phyloP scores from a whole-genome alignment of 129 eudicot genomes.

The Pulicaria dysenterica region DNA sequence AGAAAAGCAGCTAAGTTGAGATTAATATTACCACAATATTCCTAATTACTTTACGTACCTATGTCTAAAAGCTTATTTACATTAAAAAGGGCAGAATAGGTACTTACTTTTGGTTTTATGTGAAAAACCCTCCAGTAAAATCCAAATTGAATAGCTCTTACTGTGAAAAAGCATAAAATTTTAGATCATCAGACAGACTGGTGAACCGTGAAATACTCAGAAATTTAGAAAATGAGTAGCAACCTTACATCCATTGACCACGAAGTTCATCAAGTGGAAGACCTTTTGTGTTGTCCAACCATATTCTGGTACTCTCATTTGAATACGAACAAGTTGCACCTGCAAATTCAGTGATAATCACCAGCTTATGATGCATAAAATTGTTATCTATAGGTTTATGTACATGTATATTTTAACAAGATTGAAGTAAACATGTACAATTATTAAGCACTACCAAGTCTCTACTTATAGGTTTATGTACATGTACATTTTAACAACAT shows the following conservation, averaged over 20 bases:
- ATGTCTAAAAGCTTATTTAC: constrained; percentile 2
- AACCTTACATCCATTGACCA: constrained; percentile 75
- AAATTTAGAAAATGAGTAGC: constrained; percentile 29
- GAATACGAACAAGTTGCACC: constrained; percentile 79
- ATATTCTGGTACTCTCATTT: constrained; percentile 65
- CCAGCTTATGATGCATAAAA: neutral
- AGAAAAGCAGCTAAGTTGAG: neutral
- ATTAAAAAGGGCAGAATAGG: neutral
- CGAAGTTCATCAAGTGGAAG: constrained; percentile 80
- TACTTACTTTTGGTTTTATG: constrained; percentile 48
- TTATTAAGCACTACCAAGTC: neutral
- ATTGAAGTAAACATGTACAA: constrained; percentile 3
- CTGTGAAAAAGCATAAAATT: constrained; percentile 32
- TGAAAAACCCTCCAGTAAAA: constrained; percentile 51
- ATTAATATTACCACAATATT: neutral
- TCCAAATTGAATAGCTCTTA: constrained; percentile 70
- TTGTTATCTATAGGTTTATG: neutral
- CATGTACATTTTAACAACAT: neutral
- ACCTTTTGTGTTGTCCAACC: constrained; percentile 90
- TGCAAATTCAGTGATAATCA: constrained; percentile 29
- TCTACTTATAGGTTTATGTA: neutral
- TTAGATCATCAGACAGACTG: constrained; percentile 22
- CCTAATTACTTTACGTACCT: neutral
- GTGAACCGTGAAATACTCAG: constrained; percentile 8
- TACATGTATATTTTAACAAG: neutral